Percentiles rank a stretch among this genome's conserved stretches.
These are phyloP conservation scores for Cynara cardunculus DNA, from an alignment of 129 eudicot species.

Conservation along the genomic window DNA sequence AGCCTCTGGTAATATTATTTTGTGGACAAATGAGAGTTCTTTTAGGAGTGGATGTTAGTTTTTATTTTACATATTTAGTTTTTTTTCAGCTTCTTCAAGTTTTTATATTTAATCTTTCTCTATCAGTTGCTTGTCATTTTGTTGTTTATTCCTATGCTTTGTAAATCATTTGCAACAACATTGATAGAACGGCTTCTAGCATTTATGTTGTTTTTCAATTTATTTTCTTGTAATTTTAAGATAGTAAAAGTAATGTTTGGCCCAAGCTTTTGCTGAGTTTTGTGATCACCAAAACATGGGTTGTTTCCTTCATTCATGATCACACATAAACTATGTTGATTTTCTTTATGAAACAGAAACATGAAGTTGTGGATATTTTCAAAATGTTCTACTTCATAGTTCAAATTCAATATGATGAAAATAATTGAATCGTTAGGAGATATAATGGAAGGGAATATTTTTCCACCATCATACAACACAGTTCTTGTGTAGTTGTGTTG, in stretches of 20 bases:
- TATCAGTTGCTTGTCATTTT: not conserved
- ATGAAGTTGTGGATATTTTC: not conserved
- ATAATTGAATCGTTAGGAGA: too few species aligned
- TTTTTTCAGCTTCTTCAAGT: not conserved
- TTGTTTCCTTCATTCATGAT: not conserved
- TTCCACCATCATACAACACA: too few species aligned
- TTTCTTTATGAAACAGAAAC: not conserved
- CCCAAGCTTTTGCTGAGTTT: too few species aligned
- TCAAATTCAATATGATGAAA: too few species aligned
- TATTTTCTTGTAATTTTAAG: too few species aligned
- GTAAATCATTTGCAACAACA: not conserved
- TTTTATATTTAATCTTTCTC: too few species aligned
- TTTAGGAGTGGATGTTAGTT: not conserved
- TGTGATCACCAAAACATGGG: not conserved
- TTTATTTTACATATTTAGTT: not conserved
- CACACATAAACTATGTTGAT: not conserved
- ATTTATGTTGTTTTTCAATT: too few species aligned
- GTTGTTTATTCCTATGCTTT: not conserved
- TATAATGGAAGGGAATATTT: too few species aligned
- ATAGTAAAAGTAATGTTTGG: too few species aligned
- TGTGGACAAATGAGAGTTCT: not conserved
- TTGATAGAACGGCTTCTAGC: too few species aligned
- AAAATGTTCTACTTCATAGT: too few species aligned
- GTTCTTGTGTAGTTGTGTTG: too few species aligned
- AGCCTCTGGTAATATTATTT: not conserved